Evolutionary conservation across 345 rosid genomes (phyloP), one percentile per base, ranked within the genome.

Genomic region (Camelina laxa): DNA sequence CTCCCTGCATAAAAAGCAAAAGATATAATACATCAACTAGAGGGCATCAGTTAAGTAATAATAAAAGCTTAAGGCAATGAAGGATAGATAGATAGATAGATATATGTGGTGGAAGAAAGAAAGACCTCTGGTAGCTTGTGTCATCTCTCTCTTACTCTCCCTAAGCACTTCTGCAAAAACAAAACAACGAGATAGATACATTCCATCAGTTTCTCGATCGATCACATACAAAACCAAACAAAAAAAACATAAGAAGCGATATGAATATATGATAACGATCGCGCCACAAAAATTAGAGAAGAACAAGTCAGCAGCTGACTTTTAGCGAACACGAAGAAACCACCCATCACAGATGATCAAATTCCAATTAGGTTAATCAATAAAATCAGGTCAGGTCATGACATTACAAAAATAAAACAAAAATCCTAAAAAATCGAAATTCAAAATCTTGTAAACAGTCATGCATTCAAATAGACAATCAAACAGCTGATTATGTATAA

Each of bases 141-240:
- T 80, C 97, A 94, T 87, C 81, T 91, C 96, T 73, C 93, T 82
- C 75, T 89, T 94, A 72, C 97, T 94, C 87, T 88, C 91, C 17
- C 97, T 83, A 76, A 94, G 91, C 45, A 81, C 94, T 87, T 91
- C 98, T 93, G 89, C 82, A 41, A 41, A 47, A 31, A n/a, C 6
- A 33, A 33, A 33, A 33, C 36, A 48, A 38, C 30, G 27, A 22
- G 16, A 10, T 6, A 63, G 27, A 14, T 36, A 24, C 27, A 24
- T 24, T 24, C n/a, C 27, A 24, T 60, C 62, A 75, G 47, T 65
- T 57, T 50, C 35, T 41, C 57, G 3, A 56, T 9, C 11, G 33
- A 27, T 27, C 30, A 27, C 60, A 65, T 6, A 57, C 7, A 7
- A 67, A 55, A 73, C 64, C 22, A 55, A 19, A 19, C 24, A 6